These are phyloP conservation scores for Ceratorhiza oryzae-sativae DNA, from an alignment of 1,284 basidiomycete genomes.

Conservation along the genomic window DNA sequence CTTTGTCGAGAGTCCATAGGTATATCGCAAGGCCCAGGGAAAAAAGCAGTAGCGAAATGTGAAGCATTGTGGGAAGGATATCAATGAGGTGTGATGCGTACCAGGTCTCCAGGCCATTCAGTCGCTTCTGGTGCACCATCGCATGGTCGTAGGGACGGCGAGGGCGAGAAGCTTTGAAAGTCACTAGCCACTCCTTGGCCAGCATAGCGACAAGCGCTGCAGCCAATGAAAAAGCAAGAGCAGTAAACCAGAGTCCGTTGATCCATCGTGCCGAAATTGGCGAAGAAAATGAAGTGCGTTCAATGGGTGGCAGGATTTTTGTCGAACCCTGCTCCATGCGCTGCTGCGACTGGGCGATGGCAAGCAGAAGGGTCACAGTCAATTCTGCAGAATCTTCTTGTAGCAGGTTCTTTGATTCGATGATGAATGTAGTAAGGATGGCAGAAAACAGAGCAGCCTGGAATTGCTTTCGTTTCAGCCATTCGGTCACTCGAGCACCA, in stretches of 20 bases:
- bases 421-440: constrained; percentile 15
- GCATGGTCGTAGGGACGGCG: neutral
- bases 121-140: neutral
- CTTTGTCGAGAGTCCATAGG: constrained; percentile 12
- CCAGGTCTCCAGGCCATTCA: constrained; percentile 5
- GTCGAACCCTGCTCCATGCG: neutral
- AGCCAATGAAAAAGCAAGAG: constrained; percentile 3
- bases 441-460: constrained; percentile 30
- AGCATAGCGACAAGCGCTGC: constrained; percentile 12
- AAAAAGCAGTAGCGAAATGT: constrained; percentile 30
- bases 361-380: neutral
- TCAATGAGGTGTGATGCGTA: constrained; percentile 1
- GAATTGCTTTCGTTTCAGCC: neutral
- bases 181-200: constrained; percentile 25
- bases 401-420: constrained; percentile 3
- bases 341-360: constrained; percentile 2
- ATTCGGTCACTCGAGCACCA: neutral
- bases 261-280: neutral
- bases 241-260: constrained; percentile 28
- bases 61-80: constrained; percentile 23
- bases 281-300: neutral
- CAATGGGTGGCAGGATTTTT: neutral
- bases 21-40: neutral
- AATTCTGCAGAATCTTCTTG: neutral
- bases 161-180: neutral